Evolutionary conservation across 139 green algal species (phyloP).

Genomic region (Chlamydomonas eustigma): DNA sequence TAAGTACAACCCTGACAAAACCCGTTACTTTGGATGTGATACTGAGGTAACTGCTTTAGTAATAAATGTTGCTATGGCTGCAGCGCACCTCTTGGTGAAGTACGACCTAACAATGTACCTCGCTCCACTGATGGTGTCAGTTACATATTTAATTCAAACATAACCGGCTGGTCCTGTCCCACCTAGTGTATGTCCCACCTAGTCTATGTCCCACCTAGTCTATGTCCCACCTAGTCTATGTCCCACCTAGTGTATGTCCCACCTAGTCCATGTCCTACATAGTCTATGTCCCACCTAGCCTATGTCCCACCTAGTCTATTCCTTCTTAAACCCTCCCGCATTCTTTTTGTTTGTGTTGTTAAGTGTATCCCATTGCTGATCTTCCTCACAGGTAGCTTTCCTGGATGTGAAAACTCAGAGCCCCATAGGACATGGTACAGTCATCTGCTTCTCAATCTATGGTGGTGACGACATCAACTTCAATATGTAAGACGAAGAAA

Average conservation of each 20-base stretch:
- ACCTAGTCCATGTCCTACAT: not conserved
- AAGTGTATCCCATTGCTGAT: not conserved
- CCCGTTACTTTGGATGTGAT: constrained; percentile 77
- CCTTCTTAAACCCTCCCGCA: not conserved
- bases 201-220: not conserved
- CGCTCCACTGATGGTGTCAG: too few relatives aligned
- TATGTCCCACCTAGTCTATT: not conserved
- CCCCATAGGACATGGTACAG: constrained; percentile 76
- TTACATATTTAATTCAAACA: too few relatives aligned
- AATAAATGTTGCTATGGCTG: too few relatives aligned
- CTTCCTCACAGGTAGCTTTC: constrained; percentile 25
- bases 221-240: constrained; percentile 7
- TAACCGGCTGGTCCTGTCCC: too few relatives aligned
- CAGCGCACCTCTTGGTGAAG: too few relatives aligned
- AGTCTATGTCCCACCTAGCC: not conserved
- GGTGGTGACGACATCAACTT: constrained; percentile 72
- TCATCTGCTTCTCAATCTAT: constrained; percentile 91
- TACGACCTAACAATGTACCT: too few relatives aligned
- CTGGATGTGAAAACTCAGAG: constrained; percentile 87
- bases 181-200: not conserved
- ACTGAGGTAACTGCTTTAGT: too few relatives aligned
- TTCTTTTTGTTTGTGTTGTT: not conserved
- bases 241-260: too few relatives aligned
- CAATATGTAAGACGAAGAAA: too few relatives aligned
- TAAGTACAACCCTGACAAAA: not conserved